Base-by-base conservation (phyloP, 192 early-diverging fungal genomes). In the Cetraspora pellucida region DNA sequence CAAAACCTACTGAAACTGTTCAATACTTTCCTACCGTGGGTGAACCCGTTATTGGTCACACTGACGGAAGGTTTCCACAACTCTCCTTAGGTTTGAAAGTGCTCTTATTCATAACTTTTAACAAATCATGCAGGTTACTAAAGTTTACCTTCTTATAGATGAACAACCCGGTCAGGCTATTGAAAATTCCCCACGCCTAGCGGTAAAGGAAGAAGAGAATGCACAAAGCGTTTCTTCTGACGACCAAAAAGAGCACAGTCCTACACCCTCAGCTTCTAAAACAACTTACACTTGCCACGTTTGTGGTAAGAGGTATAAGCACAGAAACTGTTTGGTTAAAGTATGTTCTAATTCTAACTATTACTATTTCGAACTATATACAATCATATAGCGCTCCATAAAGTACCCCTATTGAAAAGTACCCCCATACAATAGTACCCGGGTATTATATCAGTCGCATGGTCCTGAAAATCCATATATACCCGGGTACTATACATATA, bases 231-330 rank as follows among this genome's bases (percentile, higher is more conserved):
- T 58, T 14, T 19, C 57, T 59, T 46, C 25, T 4, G 37, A 59
- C 37, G 30, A 57, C 30, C 27, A 28, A 60, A 44, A 43, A 57
- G 69, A 77, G 25, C 70, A 77, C 28, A 57, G 77, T 55, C 43
- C 77, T 1, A n/a, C 77, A 11, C 52, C 77, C 27, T 60, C 71
- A 43, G 28, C 55, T 57, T 37, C 70, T n/a, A 77, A 77, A 72
- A 75, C 82, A 21, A 63, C 86, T n/a, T 86, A 84, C 70, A 77
- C 77, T 43, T 89, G 88, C 78, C 60, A 77, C 52, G 83, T 83
- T n/a, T 89, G 88, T 73, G 83, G 88, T 73, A 89, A 89, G 71
- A 83, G 82, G 54, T 89, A 89, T 82, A 89, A 89, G 77, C 88
- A 89, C 63, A 82, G 86, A 59, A 89, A 87, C 72, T 89, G 88